A percentile compares a stretch with the other conserved stretches of the same genome.
These are phyloP conservation scores for Aspergillus floridensis DNA, from an alignment of 2,329 filamentous ascomycete genomes.

Conservation along the genomic window DNA sequence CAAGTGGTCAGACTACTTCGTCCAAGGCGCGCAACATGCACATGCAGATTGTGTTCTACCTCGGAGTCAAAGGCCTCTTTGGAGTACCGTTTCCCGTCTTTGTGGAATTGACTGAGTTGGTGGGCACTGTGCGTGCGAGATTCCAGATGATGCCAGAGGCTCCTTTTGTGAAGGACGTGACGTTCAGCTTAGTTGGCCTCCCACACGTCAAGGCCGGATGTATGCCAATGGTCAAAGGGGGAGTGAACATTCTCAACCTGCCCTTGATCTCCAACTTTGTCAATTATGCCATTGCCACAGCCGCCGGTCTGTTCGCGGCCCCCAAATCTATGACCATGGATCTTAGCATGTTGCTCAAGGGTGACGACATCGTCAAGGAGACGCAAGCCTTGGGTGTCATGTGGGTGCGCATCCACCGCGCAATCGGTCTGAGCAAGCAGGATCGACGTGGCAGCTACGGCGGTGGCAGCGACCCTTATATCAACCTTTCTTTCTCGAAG, in stretches of 20 bases:
- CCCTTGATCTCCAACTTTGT: constrained; percentile 95
- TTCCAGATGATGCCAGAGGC: constrained; percentile 85
- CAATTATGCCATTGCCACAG: constrained; percentile 87
- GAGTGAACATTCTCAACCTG: constrained; percentile 86
- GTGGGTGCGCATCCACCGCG: constrained; percentile 88
- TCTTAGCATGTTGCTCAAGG: constrained; percentile 83
- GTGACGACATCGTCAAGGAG: constrained; percentile 86
- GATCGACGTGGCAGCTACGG: constrained; percentile 77
- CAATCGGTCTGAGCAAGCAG: constrained; percentile 84
- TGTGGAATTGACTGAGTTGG: constrained; percentile 85
- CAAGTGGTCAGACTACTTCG: constrained; percentile 65
- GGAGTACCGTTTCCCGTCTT: constrained; percentile 84
- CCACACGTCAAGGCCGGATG: constrained; percentile 88
- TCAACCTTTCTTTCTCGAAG: constrained; percentile 91
- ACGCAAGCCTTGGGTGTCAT: constrained; percentile 82
- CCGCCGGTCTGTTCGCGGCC: constrained; percentile 86
- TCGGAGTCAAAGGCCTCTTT: constrained; percentile 84
- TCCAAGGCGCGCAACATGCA: constrained; percentile 93
- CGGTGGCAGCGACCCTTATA: constrained; percentile 91
- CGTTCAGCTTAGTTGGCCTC: constrained; percentile 90
- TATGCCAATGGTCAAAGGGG: constrained; percentile 85
- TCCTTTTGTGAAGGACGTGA: constrained; percentile 87
- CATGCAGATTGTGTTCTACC: constrained; percentile 92
- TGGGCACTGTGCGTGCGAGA: constrained; percentile 79
- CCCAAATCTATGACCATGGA: constrained; percentile 93